These are phyloP conservation scores for Botryobasidium botryosum DNA, from an alignment of 768 basidiomycete species.

Conservation along the genomic window DNA sequence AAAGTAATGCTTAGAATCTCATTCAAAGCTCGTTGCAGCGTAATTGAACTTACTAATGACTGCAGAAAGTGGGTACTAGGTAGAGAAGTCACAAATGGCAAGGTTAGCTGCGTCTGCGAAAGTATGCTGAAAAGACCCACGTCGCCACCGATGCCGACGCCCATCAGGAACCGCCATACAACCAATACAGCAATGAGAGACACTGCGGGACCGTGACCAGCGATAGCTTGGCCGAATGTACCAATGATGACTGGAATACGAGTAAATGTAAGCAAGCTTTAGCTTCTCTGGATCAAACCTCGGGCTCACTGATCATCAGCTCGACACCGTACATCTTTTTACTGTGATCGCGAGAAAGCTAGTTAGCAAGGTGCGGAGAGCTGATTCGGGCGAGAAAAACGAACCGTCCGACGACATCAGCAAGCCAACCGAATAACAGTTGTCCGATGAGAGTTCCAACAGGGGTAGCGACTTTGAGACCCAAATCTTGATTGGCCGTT, in stretches of 20 bases:
- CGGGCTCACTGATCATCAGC: conserved; percentile 42
- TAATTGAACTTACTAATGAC: conserved; percentile 68
- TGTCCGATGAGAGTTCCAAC: conserved; percentile 63
- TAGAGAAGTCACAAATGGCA: too few relatives aligned
- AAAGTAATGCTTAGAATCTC: neutral
- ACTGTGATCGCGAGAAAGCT: too few relatives aligned
- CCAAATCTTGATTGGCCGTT: conserved; percentile 50
- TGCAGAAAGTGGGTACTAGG: conserved; percentile 66
- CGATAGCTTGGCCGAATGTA: conserved; percentile 64
- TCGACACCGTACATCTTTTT: conserved; percentile 36
- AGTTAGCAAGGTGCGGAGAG: too few relatives aligned
- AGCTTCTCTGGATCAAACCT: neutral
- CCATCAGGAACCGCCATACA: conserved; percentile 65
- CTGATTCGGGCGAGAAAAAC: too few relatives aligned
- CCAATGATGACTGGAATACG: conserved; percentile 39
- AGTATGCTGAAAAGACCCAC: neutral
- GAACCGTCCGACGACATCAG: conserved; percentile 60
- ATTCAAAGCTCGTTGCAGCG: conserved; percentile 16
- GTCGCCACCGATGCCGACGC: conserved; percentile 73
- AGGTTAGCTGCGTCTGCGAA: too few relatives aligned
- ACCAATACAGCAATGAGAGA: conserved; percentile 59
- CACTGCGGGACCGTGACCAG: conserved; percentile 48
- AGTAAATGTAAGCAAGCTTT: neutral
- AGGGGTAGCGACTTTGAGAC: conserved; percentile 61
- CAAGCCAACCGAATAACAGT: conserved; percentile 64